Evolutionary conservation across 1,284 basidiomycete species (phyloP), one percentile per base, ranked within the genome.

Genomic region (Ceratobasidium sp.): DNA sequence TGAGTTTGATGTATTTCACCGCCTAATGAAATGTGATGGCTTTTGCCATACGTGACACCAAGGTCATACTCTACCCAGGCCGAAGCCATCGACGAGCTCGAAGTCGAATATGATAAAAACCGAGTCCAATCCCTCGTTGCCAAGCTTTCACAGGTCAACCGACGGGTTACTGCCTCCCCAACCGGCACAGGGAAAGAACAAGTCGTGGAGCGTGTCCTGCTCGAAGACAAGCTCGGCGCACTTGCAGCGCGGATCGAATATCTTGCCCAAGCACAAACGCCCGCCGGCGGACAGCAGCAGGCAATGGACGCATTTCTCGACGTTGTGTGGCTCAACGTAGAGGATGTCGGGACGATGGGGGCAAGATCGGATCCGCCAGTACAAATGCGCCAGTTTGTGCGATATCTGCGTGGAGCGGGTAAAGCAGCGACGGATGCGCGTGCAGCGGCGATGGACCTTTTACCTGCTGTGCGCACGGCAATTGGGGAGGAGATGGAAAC

Each of bases 161-260:
- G 69, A 5, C 69, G 69, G 15, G 69, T 71, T n/a, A 22, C 46
- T 11, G 69, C 69, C 34, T 71, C 69, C 46, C 54, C 54, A 22
- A 49, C 43, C 2, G 69, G 69, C 22, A 43, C 40, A 34, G 56
- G 56, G 3, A 59, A 54, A 61, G 69, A 71, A 13, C 32, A 15
- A 17, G 29, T 61, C 9, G 44, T 61, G 22, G 69, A 71, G 8
- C 69, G 69, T 13, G 57, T 51, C 8, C 34, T 71, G 8, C 52
- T 71, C 19, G 69, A 71, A 43, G 69, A 71, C 69, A 71, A 71
- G 43, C 40, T 71, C 2, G 56, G 43, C 2, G 57, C 69, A 7
- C 69, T 71, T 15, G 54, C 57, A 19, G 69, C 69, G 5, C 37
- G 69, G 25, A 71, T 71, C 37, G 69, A 71, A 15, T 71, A 43